Evolutionary conservation across 1,139 yeast genomes (phyloP), one percentile per base, ranked within the genome.

Genomic region (Sugiyamaella pinicola): DNA sequence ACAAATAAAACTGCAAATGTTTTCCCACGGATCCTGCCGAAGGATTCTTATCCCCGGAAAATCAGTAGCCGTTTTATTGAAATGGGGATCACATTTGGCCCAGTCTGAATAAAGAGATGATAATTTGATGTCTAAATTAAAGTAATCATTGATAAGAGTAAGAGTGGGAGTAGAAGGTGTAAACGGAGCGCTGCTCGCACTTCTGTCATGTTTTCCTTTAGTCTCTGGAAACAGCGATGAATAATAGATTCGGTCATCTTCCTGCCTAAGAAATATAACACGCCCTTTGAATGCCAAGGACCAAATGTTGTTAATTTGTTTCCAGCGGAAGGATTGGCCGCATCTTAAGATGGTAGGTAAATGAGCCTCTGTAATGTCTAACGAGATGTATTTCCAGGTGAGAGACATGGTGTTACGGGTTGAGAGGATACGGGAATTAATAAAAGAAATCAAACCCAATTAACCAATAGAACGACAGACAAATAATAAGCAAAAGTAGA

Each of bases 11-110:
- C 95, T 86, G 18, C 93, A 72, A 45, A 89, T 74, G 41, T 95
- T 89, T 64, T 95, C 99, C 98, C 98, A 93, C 0, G 99, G 99
- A 59, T 91, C 96, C 68, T 93, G 98, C 48, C 91, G 77, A 28
- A 91, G 77, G 55, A 90, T 87, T 37, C 98, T 73, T 24, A 91
- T 84, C 0, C 99, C 99, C 2, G 75, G 74, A 53, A 83, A 81
- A 22, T 70, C 69, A 6, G 63, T 54, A 63, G 64, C 69, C 45
- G 65, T 63, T 40, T 64, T 61, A 54, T 69, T 63, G 68, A 81
- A 79, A 47, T 77, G 70, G 21, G 74, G 57, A 66, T 90, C 96
- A 10, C 71, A 75, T 1, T 57, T 52, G 4, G 77, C 64, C 98
- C 98, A 93, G 26, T 77, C 74, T 1, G 67, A 56, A 63, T 85